phyloP scores from a whole-genome alignment of 495 filamentous ascomycete species.

The Trichoderma erinaceum region DNA sequence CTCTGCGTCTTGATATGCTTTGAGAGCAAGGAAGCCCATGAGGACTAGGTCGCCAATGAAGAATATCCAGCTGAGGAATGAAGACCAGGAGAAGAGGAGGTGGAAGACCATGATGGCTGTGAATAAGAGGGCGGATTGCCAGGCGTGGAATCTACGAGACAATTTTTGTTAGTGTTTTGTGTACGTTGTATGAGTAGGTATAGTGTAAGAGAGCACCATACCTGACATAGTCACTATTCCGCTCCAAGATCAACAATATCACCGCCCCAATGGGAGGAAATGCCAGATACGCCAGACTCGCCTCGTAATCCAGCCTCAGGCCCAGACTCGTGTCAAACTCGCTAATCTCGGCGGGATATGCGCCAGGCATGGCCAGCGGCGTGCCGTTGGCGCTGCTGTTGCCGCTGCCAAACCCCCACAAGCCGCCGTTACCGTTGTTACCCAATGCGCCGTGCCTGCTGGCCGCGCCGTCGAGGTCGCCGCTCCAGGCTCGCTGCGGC shows the following conservation, averaged over 20 bases:
- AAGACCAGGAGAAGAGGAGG: constrained; percentile 77
- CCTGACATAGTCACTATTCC: constrained; percentile 96
- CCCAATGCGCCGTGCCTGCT: neutral
- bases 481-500: constrained; percentile 42
- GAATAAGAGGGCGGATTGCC: constrained; percentile 88
- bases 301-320: constrained; percentile 72
- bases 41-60: constrained; percentile 67
- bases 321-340: constrained; percentile 69
- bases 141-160: constrained; percentile 77
- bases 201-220: constrained; percentile 35
- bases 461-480: constrained; percentile 10
- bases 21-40: constrained; percentile 69
- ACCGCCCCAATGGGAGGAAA: constrained; percentile 84
- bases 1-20: constrained; percentile 84
- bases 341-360: constrained; percentile 35
- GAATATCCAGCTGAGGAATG: constrained; percentile 75
- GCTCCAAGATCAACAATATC: constrained; percentile 75
- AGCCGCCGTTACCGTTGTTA: neutral
- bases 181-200: neutral
- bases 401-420: constrained; percentile 24
- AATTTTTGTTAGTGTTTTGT: neutral
- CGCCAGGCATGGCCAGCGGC: constrained; percentile 22
- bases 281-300: constrained; percentile 81
- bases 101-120: constrained; percentile 79
- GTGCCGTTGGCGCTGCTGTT: neutral